phyloP scores from a whole-genome alignment of 2,329 filamentous ascomycete species.

The Niveomyces coronatus region DNA sequence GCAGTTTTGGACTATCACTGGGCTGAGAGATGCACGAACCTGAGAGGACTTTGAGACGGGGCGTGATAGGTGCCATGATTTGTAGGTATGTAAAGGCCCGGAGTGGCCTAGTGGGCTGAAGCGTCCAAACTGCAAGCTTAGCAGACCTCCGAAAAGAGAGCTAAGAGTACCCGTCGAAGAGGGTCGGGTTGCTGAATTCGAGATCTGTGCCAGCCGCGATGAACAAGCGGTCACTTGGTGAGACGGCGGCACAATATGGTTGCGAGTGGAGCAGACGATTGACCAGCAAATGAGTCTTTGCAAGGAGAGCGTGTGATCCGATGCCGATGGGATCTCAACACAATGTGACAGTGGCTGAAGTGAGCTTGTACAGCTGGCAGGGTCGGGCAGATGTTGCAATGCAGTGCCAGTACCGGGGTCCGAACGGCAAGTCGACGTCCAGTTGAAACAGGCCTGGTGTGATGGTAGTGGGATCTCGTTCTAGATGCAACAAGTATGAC shows the following conservation, averaged over 20 bases:
- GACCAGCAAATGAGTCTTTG: too few species aligned
- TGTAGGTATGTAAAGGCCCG: conserved; percentile 24
- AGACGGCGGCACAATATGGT: too few species aligned
- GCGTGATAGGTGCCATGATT: conserved; percentile 49
- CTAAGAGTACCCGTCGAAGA: conserved; percentile 1
- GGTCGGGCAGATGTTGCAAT: conserved; percentile 8
- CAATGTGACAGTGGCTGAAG: conserved; percentile 7
- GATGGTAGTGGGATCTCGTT: conserved; percentile 4
- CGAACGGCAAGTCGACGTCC: too few species aligned
- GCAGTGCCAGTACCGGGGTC: conserved; percentile 2
- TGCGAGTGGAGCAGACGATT: too few species aligned
- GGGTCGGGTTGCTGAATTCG: neutral
- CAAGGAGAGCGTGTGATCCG: too few species aligned
- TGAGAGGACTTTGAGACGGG: conserved; percentile 51
- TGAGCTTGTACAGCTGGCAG: conserved; percentile 8
- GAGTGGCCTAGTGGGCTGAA: conserved; percentile 24
- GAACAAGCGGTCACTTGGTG: too few species aligned
- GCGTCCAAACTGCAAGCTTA: conserved; percentile 4
- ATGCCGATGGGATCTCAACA: conserved; percentile 8
- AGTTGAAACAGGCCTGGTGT: conserved; percentile 5
- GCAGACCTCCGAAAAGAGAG: conserved; percentile 1
- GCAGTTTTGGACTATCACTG: too few species aligned
- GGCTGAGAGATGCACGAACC: conserved; percentile 36
- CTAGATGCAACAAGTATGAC: neutral
- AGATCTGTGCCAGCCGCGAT: too few species aligned